Percentiles rank a stretch among this genome's conserved stretches.
phyloP scores from a whole-genome alignment of 2,329 filamentous ascomycete genomes.

The Aspergillus quadrilineatus region DNA sequence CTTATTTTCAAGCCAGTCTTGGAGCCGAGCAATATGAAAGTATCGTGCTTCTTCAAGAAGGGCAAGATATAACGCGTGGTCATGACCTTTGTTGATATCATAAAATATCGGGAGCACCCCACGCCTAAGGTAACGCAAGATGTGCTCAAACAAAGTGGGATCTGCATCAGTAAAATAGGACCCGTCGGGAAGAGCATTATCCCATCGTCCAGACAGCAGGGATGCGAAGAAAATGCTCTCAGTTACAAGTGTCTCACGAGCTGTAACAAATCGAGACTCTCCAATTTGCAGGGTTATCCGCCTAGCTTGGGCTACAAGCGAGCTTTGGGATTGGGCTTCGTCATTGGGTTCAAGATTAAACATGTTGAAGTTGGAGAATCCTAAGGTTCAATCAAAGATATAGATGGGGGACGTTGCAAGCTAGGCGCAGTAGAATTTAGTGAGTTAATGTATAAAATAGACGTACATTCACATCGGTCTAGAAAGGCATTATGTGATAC shows the following conservation, averaged over 20 bases:
- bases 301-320: no score
- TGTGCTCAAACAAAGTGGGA: slow-evolving; percentile 10
- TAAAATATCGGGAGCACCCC: slow-evolving; percentile 5
- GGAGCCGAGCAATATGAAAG: not conserved
- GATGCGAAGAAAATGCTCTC: slow-evolving; percentile 7
- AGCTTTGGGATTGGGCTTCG: no score
- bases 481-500: no score
- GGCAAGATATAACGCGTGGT: not conserved
- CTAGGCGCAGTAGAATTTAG: no score
- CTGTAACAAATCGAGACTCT: not conserved
- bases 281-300: not conserved
- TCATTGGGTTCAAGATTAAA: no score
- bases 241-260: not conserved
- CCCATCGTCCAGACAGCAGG: slow-evolving; percentile 1
- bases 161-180: slow-evolving; percentile 15
- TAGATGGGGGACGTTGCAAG: no score
- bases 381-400: no score
- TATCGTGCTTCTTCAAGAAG: slow-evolving; percentile 8
- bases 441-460: no score
- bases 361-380: no score
- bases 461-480: no score
- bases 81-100: slow-evolving; percentile 1
- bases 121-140: slow-evolving; percentile 10
- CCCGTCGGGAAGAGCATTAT: not conserved
- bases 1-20: not conserved